Evolutionary conservation across 371 early-diverging fungal genomes (phyloP), one percentile per base, ranked within the genome.

Genomic region (Mortierella sp.): DNA sequence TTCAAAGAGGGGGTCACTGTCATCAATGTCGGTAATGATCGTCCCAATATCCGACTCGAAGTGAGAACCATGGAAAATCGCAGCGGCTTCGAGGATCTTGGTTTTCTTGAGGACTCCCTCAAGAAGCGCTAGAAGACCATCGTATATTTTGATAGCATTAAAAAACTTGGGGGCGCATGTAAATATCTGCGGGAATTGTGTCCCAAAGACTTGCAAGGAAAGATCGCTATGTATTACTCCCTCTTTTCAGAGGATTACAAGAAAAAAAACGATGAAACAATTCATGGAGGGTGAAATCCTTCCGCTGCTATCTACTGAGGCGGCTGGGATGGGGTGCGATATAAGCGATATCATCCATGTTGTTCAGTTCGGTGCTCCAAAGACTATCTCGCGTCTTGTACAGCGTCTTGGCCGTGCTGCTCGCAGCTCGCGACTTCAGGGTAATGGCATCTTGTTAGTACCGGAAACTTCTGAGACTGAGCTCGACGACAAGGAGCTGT

Each of bases 251-350:
- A 61, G 22, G 57, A 24, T 1, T 40, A 14, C 52, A 70, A 66
- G 75, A 12, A 2, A 8, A 0, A n/a, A 10, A 5, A 9, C 16
- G 16, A 61, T 75, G 52, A 28, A 60, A 28, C 1, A 1, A 4
- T 75, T 70, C 49, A 54, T 16, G n/a, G 22, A 32, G 5, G 40
- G 39, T 62, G n/a, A 51, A 16, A 28, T 51, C 1, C 12, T 10
- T 28, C 9, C 69, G 10, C 35, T 75, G 45, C 2, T 68, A 22
- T 28, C 68, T 10, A 74, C 75, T 1, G 75, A 75, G 35, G 35
- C 35, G 6, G 75, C 75, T 16, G 70, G 76, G 0, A 63, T 70
- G 71, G 76, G 76, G 4, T 70, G 71, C 20, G 70, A 76, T 45
- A 57, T 66, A 49, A 66, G 49, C 52, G 66, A 76, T 43, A 49